Evolutionary conservation across 2,329 filamentous ascomycete genomes (phyloP).

Genomic region (Cordyceps militaris): DNA sequence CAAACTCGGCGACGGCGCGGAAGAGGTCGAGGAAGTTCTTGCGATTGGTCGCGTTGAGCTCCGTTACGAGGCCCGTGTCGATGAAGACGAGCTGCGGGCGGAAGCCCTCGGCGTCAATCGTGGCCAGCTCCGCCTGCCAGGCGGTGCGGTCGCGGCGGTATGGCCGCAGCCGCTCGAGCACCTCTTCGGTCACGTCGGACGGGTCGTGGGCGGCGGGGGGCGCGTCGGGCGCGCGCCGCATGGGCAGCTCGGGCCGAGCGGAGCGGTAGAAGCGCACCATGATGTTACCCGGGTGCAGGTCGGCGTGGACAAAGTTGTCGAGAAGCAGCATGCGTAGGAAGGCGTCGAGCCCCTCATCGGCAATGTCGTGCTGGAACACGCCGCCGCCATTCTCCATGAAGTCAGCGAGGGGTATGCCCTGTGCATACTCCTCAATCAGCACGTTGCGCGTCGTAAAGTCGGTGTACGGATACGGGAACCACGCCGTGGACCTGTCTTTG

Average conservation of each 20-base stretch:
- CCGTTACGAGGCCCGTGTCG: conserved; percentile 90
- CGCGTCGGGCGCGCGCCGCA: conserved; percentile 20
- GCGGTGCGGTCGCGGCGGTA: conserved; percentile 51
- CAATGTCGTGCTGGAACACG: conserved; percentile 88
- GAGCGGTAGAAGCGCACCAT: conserved; percentile 98
- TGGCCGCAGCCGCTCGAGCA: conserved; percentile 72
- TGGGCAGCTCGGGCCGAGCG: conserved; percentile 41
- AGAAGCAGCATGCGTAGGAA: conserved; percentile 95
- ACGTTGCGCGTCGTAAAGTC: conserved; percentile 91
- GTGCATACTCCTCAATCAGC: conserved; percentile 89
- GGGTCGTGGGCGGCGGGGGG: conserved; percentile 39
- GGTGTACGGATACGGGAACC: conserved; percentile 90
- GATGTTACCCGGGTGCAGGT: conserved; percentile 95
- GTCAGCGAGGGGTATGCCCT: conserved; percentile 83
- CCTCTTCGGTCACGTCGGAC: conserved; percentile 78
- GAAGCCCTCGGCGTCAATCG: conserved; percentile 82
- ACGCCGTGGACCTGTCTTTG: conserved; percentile 81
- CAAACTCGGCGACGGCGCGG: conserved; percentile 91
- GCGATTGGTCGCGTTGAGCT: conserved; percentile 80
- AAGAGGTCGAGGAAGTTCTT: conserved; percentile 92
- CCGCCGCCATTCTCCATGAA: conserved; percentile 91
- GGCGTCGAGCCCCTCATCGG: conserved; percentile 88
- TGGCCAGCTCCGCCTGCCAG: conserved; percentile 67
- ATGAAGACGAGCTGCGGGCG: conserved; percentile 95
- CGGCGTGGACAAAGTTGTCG: conserved; percentile 96